Evolutionary conservation across 345 rosid genomes (phyloP).

Genomic region (Orychophragmus violaceus): DNA sequence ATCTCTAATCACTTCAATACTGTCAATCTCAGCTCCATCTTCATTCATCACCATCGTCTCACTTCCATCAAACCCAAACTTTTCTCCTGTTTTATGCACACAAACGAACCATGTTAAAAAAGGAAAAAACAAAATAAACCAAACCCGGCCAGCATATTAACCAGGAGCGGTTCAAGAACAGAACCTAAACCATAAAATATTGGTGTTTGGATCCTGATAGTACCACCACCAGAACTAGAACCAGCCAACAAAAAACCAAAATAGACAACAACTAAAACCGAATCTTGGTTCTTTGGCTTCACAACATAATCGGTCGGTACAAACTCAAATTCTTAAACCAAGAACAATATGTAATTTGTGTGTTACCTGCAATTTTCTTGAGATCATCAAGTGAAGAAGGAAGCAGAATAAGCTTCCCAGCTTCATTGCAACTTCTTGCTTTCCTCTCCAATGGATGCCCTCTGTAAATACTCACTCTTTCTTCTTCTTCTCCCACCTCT

Average conservation of each 20-base stretch:
- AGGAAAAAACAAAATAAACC: background rate
- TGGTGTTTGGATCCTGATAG: no score
- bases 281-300: background rate
- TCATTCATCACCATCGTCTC: conserved; percentile 50
- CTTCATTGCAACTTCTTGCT: no score
- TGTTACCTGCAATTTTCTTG: conserved; percentile 67
- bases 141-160: no score
- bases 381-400: conserved; percentile 70
- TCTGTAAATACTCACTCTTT: conserved; percentile 64
- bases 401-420: conserved; percentile 61
- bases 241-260: background rate
- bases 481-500: conserved; percentile 23
- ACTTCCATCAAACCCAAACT: conserved; percentile 57
- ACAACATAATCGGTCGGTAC: background rate
- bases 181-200: no score
- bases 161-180: no score
- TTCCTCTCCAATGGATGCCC: conserved; percentile 67
- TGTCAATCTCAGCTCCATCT: conserved; percentile 80
- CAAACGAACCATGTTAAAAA: background rate
- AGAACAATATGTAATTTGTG: background rate
- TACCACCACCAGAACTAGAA: no score
- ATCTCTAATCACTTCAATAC: conserved; percentile 78
- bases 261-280: background rate
- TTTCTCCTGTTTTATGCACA: conserved; percentile 42
- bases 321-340: no score